A percentile compares a stretch with the other conserved stretches of the same genome.
phyloP scores from a whole-genome alignment of 2,329 filamentous ascomycete genomes.

The Penicillium olsonii region DNA sequence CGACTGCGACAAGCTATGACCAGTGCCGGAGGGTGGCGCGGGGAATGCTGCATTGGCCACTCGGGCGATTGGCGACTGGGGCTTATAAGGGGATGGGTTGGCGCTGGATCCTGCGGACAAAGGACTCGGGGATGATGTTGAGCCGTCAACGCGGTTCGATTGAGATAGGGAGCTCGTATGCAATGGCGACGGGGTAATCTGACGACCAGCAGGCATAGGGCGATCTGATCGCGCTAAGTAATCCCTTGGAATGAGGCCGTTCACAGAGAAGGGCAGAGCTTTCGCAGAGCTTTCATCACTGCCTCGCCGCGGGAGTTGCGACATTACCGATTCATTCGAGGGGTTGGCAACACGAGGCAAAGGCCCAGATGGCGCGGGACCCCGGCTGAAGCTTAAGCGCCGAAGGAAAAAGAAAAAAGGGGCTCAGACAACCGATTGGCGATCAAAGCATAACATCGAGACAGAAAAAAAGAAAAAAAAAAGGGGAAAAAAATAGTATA shows the following conservation, averaged over 20 bases:
- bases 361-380: slow-evolving; percentile 17
- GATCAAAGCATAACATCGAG: background rate
- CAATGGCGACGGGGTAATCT: slow-evolving; percentile 33
- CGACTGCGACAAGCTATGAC: slow-evolving; percentile 20
- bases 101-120: slow-evolving; percentile 28
- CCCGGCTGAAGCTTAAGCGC: slow-evolving; percentile 18
- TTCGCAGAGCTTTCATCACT: slow-evolving; percentile 23
- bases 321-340: slow-evolving; percentile 32
- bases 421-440: slow-evolving; percentile 14
- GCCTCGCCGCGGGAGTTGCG: slow-evolving; percentile 35
- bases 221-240: slow-evolving; percentile 35
- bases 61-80: slow-evolving; percentile 22
- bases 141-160: slow-evolving; percentile 22
- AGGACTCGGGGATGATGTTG: slow-evolving; percentile 27
- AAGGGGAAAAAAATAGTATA: background rate
- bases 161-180: slow-evolving; percentile 30
- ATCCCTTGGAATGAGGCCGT: slow-evolving; percentile 39
- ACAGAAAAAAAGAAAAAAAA: background rate
- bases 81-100: slow-evolving; percentile 24
- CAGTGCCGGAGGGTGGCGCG: slow-evolving; percentile 25
- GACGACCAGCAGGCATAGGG: slow-evolving; percentile 26
- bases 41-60: slow-evolving; percentile 34
- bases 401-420: slow-evolving; percentile 6
- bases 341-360: slow-evolving; percentile 17
- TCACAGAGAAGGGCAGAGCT: slow-evolving; percentile 18